Base-by-base conservation (phyloP, 495 filamentous ascomycete genomes). In the Patellaria atrata region DNA sequence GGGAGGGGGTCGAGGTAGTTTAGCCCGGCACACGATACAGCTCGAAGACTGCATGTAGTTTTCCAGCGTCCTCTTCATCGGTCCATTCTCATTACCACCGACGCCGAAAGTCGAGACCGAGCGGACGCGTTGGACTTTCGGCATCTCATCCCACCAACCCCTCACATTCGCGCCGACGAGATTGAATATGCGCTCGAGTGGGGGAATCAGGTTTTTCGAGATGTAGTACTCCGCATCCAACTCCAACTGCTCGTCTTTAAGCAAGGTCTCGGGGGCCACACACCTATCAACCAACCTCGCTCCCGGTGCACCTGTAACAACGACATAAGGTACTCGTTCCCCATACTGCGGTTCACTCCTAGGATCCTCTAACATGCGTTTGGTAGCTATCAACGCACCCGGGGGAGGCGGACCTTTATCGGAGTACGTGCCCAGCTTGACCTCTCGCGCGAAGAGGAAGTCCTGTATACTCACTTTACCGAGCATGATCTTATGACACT, bases 161-260 rank as follows among this genome's bases (percentile, higher is more conserved):
- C 80, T 65, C 9, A 96, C 80, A 55, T 91, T 91, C 13, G 85
- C 89, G 20, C 89, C 89, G 17, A 96, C 83, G 9, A 97, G 73
- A 53, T 91, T 94, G 65, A 97, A 96, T 34, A 97, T 96, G 10
- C 89, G 73, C 57, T 92, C 89, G 2, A 97, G 66, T 2, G 89
- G 89, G 13, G 91, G 91, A 31, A 97, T 89, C 16, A 97, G 49
- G 48, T 94, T 94, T 62, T 94, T 96, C 5, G 68, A 68, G 45
- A 96, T 96, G 56, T 97, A 97, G 57, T 97, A 97, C 47, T 94
- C 85, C 0, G 86, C 71, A 48, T 97, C 89, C n/a, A 97, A 65
- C 43, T 82, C 74, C n/a, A 76, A 63, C 37, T 81, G 68, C 14
- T 77, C 70, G 38, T 79, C 77, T 23, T 71, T 58, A 2, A 96